phyloP scores from a whole-genome alignment of 768 basidiomycete species.

The Boletales sp. region DNA sequence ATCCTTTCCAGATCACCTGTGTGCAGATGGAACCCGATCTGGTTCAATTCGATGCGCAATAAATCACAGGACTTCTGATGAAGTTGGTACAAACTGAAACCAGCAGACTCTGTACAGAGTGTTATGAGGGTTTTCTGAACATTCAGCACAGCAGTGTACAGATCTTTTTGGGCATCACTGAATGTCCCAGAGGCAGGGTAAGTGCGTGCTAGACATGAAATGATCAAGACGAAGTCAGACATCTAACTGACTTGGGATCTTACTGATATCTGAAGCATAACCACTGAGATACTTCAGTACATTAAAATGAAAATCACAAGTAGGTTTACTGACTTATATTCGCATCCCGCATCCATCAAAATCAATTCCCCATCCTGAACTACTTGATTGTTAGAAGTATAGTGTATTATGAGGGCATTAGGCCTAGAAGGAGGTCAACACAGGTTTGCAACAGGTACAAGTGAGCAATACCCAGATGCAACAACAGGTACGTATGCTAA shows the following conservation, averaged over 20 bases:
- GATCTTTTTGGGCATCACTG: slow-evolving; percentile 71
- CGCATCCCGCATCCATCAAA: slow-evolving; percentile 89
- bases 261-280: slow-evolving; percentile 94
- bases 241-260: slow-evolving; percentile 17
- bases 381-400: slow-evolving; percentile 85
- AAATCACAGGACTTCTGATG: slow-evolving; percentile 70
- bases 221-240: slow-evolving; percentile 2
- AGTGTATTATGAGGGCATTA: slow-evolving; percentile 91
- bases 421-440: slow-evolving; percentile 42
- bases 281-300: slow-evolving; percentile 46
- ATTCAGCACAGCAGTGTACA: slow-evolving; percentile 76
- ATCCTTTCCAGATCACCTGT: slow-evolving; percentile 60
- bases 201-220: slow-evolving; percentile 59
- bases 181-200: slow-evolving; percentile 86
- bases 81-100: slow-evolving; percentile 66
- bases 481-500: slow-evolving; percentile 98
- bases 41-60: slow-evolving; percentile 68
- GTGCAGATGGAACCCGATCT: slow-evolving; percentile 44
- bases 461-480: slow-evolving; percentile 70
- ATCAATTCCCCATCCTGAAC: slow-evolving; percentile 70
- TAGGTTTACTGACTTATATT: slow-evolving; percentile 64
- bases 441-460: background rate
- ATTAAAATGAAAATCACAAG: background rate
- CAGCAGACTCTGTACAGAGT: slow-evolving; percentile 55
- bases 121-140: slow-evolving; percentile 66